Percentiles rank a stretch among this genome's conserved stretches.
phyloP scores from a whole-genome alignment of 305 asterid species.

The Rubia tinctorum region DNA sequence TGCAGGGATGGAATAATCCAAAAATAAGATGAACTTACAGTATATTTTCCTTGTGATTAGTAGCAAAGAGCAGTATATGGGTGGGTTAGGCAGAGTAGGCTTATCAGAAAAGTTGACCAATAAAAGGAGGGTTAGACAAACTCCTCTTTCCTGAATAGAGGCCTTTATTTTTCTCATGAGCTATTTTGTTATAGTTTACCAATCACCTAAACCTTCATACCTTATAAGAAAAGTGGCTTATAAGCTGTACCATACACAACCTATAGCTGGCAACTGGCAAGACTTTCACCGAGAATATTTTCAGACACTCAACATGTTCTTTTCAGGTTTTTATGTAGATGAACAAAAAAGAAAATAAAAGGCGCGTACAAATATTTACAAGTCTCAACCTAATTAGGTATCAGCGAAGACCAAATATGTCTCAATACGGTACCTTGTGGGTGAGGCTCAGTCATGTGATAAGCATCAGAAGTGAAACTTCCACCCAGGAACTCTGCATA shows the following conservation, averaged over 20 bases:
- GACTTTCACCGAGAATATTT: background rate
- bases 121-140: background rate
- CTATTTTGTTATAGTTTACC: background rate
- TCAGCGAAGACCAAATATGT: background rate
- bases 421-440: conserved; percentile 55
- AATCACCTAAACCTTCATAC: background rate
- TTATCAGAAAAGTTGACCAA: background rate
- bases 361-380: background rate
- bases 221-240: background rate
- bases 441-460: conserved; percentile 96
- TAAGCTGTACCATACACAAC: background rate
- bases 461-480: conserved; percentile 92
- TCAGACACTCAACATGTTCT: background rate
- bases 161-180: background rate
- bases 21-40: background rate
- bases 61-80: background rate
- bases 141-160: background rate
- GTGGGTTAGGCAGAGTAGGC: background rate
- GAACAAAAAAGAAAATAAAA: background rate
- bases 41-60: background rate
- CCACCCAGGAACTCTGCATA: conserved; percentile 98
- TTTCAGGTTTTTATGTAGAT: background rate
- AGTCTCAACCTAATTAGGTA: background rate
- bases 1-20: background rate
- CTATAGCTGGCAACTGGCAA: background rate